Evolutionary conservation across 1,139 yeast species (phyloP).

Genomic region (Debaryomycetaceae sp.): DNA sequence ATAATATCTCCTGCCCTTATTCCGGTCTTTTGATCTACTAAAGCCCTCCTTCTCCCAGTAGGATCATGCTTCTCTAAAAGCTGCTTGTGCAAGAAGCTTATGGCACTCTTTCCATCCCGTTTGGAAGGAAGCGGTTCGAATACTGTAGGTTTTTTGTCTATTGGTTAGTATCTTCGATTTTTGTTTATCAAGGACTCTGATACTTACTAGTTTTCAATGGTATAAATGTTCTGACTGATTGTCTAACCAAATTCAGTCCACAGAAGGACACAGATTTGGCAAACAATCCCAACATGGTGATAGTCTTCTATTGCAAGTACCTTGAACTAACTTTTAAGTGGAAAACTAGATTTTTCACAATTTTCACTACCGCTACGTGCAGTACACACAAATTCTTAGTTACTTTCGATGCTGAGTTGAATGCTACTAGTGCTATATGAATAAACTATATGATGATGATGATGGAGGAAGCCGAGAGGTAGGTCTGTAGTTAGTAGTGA

Average conservation of each 20-base stretch:
- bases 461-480: too few species aligned
- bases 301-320: too few species aligned
- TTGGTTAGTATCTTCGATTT: conserved; percentile 13
- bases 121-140: conserved; percentile 52
- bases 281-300: neutral
- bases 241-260: neutral
- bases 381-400: too few species aligned
- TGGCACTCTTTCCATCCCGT: conserved; percentile 49
- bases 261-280: neutral
- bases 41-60: conserved; percentile 64
- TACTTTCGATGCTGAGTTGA: too few species aligned
- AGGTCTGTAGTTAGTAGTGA: too few species aligned
- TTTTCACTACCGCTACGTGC: too few species aligned
- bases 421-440: neutral
- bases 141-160: conserved; percentile 30
- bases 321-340: too few species aligned
- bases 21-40: conserved; percentile 50
- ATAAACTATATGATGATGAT: neutral
- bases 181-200: neutral
- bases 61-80: conserved; percentile 65
- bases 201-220: conserved; percentile 1
- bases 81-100: conserved; percentile 47
- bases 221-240: neutral
- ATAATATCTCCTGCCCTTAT: conserved; percentile 81
- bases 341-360: too few species aligned